Evolutionary conservation across 2,329 filamentous ascomycete species (phyloP).

Genomic region (Tolypocladium amazonense): DNA sequence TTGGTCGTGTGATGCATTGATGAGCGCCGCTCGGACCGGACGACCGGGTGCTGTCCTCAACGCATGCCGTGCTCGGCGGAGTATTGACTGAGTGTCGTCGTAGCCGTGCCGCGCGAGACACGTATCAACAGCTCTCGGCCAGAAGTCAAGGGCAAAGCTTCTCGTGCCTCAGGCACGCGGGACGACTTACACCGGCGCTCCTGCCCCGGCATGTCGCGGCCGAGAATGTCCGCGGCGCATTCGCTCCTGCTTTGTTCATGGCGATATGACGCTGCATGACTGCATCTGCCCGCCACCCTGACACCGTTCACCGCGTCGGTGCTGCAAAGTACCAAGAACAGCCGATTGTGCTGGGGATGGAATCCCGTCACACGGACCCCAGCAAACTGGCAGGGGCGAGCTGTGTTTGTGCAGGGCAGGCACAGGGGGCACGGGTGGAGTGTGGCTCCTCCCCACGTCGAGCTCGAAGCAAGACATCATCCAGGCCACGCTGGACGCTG

Average conservation of each 20-base stretch:
- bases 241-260: not conserved
- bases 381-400: not conserved
- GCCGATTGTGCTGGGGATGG: not conserved
- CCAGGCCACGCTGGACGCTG: not conserved
- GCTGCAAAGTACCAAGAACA: not conserved
- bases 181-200: not conserved
- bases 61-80: not conserved
- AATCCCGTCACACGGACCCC: not conserved
- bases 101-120: not conserved
- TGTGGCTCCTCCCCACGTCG: not conserved
- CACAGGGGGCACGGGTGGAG: not conserved
- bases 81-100: not conserved
- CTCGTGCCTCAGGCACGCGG: not conserved
- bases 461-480: slow-evolving; percentile 1
- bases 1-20: not conserved
- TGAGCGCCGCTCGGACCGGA: not conserved
- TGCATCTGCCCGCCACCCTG: not conserved
- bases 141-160: not conserved
- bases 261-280: not conserved
- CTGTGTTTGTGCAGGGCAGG: not conserved
- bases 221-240: not conserved
- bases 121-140: not conserved
- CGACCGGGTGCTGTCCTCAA: not conserved
- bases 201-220: not conserved
- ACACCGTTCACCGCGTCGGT: not conserved